Percentiles rank a stretch among this genome's conserved stretches.
Conservation (phyloP, 2,329 filamentous ascomycete genomes). For the Phialophora expanda region DNA sequence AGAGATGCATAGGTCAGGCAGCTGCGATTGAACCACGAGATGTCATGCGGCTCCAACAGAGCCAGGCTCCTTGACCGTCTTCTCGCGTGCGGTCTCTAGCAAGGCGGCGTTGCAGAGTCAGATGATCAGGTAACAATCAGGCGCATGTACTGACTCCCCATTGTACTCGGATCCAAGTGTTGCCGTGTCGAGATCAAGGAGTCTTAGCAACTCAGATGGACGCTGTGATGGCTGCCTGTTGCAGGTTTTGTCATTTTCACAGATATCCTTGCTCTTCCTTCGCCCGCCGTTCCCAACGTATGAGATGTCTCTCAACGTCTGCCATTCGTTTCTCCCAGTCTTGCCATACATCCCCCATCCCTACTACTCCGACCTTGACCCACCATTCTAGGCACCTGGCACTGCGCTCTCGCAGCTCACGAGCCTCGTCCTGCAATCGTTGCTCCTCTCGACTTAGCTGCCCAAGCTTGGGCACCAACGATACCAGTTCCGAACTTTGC, state of each 20-base stretch:
- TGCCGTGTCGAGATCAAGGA: background rate
- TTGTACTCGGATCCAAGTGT: constrained; percentile 1
- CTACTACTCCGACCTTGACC: constrained; percentile 75
- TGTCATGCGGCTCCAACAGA: background rate
- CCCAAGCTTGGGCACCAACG: constrained; percentile 51
- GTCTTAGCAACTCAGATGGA: background rate
- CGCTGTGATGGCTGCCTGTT: constrained; percentile 5
- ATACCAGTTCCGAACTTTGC: constrained; percentile 49
- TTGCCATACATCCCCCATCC: constrained; percentile 70
- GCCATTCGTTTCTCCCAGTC: constrained; percentile 72
- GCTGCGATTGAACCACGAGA: background rate
- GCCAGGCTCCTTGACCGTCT: background rate
- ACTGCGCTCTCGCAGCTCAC: constrained; percentile 50
- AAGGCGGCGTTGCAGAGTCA: background rate
- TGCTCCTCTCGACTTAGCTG: constrained; percentile 46
- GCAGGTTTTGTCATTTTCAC: constrained; percentile 25
- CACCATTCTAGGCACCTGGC: constrained; percentile 66
- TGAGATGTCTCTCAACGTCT: constrained; percentile 68
- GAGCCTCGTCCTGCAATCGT: constrained; percentile 48
- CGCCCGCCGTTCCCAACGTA: constrained; percentile 62
- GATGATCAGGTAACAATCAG: constrained; percentile 12
- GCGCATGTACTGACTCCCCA: background rate
- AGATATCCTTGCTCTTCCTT: constrained; percentile 56
- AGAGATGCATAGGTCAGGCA: background rate
- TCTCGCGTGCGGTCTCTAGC: constrained; percentile 1